Percentiles rank a stretch among this genome's conserved stretches.
Conservation (phyloP, 2,329 filamentous ascomycete species). For the Arthrobotrys megalospora region DNA sequence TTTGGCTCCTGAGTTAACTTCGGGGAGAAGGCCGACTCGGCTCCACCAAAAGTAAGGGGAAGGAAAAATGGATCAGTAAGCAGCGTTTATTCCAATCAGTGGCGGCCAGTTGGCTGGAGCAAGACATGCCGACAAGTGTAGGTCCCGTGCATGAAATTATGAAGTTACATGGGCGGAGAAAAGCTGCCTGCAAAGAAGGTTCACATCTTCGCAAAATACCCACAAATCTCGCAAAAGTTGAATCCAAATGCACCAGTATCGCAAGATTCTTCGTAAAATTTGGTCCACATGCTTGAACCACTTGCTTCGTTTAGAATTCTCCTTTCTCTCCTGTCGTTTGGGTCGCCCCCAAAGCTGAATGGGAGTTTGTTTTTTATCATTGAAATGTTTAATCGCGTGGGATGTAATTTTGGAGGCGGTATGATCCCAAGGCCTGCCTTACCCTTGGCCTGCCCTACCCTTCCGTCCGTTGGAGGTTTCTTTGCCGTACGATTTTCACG, state of each 20-base stretch:
- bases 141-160: constrained; percentile 59
- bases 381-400: constrained; percentile 56
- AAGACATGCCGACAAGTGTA: constrained; percentile 38
- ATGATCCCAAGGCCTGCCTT: constrained; percentile 29
- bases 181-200: constrained; percentile 19
- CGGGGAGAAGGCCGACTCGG: constrained; percentile 35
- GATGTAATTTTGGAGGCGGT: constrained; percentile 57
- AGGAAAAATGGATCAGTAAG: constrained; percentile 33
- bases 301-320: constrained; percentile 20
- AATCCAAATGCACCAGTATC: constrained; percentile 15
- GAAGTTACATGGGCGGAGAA: constrained; percentile 53
- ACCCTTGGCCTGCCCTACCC: constrained; percentile 19
- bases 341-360: constrained; percentile 5
- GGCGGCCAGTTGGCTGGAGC: constrained; percentile 44
- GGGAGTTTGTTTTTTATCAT: constrained; percentile 9
- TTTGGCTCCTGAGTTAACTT: constrained; percentile 31
- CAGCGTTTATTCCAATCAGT: constrained; percentile 41
- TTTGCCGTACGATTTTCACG: constrained; percentile 24
- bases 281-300: constrained; percentile 28
- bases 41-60: constrained; percentile 42
- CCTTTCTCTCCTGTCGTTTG: constrained; percentile 14
- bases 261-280: constrained; percentile 26
- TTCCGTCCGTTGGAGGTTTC: constrained; percentile 36
- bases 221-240: constrained; percentile 26
- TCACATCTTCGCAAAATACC: constrained; percentile 27